These are phyloP conservation scores for Raphanus raphanistrum DNA, from an alignment of 345 rosid species.

Conservation along the genomic window DNA sequence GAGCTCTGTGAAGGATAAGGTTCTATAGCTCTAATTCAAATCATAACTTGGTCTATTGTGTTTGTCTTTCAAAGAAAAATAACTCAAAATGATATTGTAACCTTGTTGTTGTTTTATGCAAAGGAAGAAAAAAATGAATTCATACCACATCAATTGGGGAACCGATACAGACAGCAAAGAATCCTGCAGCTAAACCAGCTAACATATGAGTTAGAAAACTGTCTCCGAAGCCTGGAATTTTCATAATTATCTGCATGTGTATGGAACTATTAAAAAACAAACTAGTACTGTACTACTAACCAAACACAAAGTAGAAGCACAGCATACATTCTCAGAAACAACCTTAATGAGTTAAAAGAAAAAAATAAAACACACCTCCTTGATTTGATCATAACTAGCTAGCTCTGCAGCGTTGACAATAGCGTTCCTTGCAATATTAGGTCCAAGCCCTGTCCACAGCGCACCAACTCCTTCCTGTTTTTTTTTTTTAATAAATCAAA, in stretches of 20 bases:
- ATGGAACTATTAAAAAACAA: conserved; percentile 45
- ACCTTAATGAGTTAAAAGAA: not conserved
- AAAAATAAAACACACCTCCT: conserved; percentile 51
- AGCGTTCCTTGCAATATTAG: conserved; percentile 92
- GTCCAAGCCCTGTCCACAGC: conserved; percentile 96
- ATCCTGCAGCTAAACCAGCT: conserved; percentile 94
- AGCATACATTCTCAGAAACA: not conserved
- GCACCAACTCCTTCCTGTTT: conserved; percentile 82
- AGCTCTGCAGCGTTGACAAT: conserved; percentile 96
- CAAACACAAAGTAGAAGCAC: conserved; percentile 25
- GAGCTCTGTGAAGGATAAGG: conserved; percentile 4
- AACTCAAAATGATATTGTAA: not conserved
- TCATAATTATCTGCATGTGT: conserved; percentile 91
- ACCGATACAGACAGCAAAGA: conserved; percentile 92
- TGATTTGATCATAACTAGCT: conserved; percentile 96
- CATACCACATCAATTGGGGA: conserved; percentile 93
- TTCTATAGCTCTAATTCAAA: conserved; percentile 8
- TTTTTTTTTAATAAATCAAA: not conserved
- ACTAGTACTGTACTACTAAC: conserved; percentile 25
- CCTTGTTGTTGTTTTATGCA: conserved; percentile 23
- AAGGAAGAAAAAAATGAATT: conserved; percentile 27
- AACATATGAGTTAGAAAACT: conserved; percentile 72
- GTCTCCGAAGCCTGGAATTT: conserved; percentile 92
- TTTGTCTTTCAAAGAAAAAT: not conserved
- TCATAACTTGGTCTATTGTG: conserved; percentile 12